Base-by-base conservation (phyloP, 352 stramenopile genomes). In the Phytophthora meadii region DNA sequence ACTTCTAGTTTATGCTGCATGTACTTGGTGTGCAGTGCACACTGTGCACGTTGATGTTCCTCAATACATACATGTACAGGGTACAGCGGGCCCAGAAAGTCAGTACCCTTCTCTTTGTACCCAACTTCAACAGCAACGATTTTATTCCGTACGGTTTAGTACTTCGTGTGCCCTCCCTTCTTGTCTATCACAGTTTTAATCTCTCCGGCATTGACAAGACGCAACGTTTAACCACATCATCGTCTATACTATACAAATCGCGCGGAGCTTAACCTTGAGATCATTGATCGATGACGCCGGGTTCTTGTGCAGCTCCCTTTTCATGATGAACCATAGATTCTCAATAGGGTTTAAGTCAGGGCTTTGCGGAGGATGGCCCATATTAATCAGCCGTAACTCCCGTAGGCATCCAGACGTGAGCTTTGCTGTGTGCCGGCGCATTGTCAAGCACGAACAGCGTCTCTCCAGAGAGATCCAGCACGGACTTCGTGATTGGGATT, bases 301-400 rank as follows among this genome's bases (percentile, higher is more conserved):
- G 40, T 27, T 27, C n/a, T 12, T 25, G n/a, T 12, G 12, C 40
- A 47, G 15, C 40, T 60, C 40, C 40, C 27, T 47, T n/a, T 47
- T 47, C 40, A 47, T n/a, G 14, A 47, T 27, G 39, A 28, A 41
- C 37, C 36, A 64, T 15, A 40, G 34, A n/a, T 47, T 47, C 12
- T 47, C 17, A 9, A 47, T 47, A 4, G 42, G 24, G 42, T 19
- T 19, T 19, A 19, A 19, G 8, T 49, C 22, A 12, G 42, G 42
- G 8, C 42, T 49, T 8, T 49, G 24, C 9, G 42, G 42, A n/a
- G 39, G 39, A 17, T 34, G 42, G 8, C 42, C 42, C 42, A 49
- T 34, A 12, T 19, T 19, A 5, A 32, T 49, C 3, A 34, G 9
- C 42, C 8, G 6, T 12, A 49, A 3, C 1, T 49, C 42, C 2